Evolutionary conservation across 2,329 filamentous ascomycete species (phyloP).

Genomic region (Domatiomyces catenatus): DNA sequence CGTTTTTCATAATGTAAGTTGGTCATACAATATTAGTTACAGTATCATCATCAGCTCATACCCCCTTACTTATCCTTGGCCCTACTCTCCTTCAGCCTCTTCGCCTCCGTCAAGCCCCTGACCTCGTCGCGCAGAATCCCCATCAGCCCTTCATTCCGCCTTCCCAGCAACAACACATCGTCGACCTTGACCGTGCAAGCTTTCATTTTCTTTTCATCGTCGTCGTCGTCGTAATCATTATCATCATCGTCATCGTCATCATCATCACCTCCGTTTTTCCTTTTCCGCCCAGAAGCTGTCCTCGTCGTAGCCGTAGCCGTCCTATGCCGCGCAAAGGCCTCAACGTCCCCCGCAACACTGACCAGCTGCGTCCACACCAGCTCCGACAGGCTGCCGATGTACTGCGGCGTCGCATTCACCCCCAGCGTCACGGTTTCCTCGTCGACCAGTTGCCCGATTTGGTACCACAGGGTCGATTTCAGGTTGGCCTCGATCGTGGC

Average conservation of each 20-base stretch:
- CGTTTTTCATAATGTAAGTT: neutral
- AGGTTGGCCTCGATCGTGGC: conserved; percentile 25
- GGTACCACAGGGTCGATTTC: conserved; percentile 73
- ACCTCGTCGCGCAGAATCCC: conserved; percentile 41
- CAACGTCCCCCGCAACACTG: conserved; percentile 44
- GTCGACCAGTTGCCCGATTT: conserved; percentile 76
- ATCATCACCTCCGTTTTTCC: neutral
- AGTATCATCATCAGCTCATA: neutral
- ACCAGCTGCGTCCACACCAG: conserved; percentile 75
- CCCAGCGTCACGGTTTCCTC: conserved; percentile 58
- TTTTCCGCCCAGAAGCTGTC: neutral
- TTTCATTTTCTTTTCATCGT: neutral
- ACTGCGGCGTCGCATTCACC: conserved; percentile 80
- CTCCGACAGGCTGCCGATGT: conserved; percentile 72
- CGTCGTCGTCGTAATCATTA: no score
- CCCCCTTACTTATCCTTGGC: neutral
- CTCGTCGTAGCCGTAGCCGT: conserved; percentile 50
- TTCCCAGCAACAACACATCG: conserved; percentile 73
- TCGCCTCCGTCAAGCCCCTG: conserved; percentile 6
- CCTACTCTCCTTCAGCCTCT: neutral
- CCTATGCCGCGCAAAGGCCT: conserved; percentile 57
- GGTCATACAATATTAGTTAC: neutral
- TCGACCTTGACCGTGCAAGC: conserved; percentile 51
- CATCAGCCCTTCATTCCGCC: conserved; percentile 74
- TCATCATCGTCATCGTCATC: neutral